Conservation (phyloP, 1,284 basidiomycete species). For the Nidula niveotomentosa region DNA sequence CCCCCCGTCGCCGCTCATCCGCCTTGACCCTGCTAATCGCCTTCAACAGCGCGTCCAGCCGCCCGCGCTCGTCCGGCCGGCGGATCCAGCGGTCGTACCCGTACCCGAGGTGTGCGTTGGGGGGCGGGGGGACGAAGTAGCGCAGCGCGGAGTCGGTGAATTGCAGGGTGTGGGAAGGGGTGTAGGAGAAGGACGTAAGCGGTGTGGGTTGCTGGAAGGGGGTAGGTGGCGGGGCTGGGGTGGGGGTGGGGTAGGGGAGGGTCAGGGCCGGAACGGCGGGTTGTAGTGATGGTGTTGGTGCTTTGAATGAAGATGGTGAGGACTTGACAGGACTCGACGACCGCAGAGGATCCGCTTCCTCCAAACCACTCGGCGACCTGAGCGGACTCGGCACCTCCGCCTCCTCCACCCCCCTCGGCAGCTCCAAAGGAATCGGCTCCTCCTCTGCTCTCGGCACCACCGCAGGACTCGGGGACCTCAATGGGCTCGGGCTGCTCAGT, state of each 20-base stretch:
- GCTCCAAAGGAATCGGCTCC: too few species aligned
- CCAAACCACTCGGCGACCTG: too few species aligned
- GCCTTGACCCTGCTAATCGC: slow-evolving; percentile 42
- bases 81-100: slow-evolving; percentile 72
- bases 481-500: not conserved
- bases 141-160: slow-evolving; percentile 69
- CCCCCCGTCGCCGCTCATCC: slow-evolving; percentile 14
- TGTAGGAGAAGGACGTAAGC: slow-evolving; percentile 69
- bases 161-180: slow-evolving; percentile 47
- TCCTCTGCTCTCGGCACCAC: too few species aligned
- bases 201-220: slow-evolving; percentile 62
- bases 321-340: too few species aligned
- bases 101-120: slow-evolving; percentile 57
- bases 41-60: slow-evolving; percentile 64
- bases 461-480: too few species aligned
- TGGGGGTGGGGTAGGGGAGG: not conserved
- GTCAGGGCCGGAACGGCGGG: not conserved
- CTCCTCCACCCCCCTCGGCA: too few species aligned
- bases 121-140: slow-evolving; percentile 67
- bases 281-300: not conserved
- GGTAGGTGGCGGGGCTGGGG: slow-evolving; percentile 25
- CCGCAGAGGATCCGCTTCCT: too few species aligned
- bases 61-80: slow-evolving; percentile 60
- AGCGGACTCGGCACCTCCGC: too few species aligned
- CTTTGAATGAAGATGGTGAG: not conserved